Conservation (phyloP, 768 basidiomycete genomes). For the Tricholoma matsutake region DNA sequence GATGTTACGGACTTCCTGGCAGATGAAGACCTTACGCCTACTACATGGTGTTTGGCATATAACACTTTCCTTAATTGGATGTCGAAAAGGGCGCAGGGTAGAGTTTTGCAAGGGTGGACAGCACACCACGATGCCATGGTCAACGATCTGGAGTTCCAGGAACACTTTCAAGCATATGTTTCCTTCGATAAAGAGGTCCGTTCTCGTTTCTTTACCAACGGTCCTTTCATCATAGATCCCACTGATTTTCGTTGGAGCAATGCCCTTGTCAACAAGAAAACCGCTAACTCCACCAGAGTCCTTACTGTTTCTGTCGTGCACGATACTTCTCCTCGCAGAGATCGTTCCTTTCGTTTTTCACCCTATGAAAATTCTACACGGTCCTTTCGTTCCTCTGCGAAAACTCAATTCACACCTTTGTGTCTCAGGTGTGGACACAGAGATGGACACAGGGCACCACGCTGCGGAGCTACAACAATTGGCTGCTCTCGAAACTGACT, state of each 20-base stretch:
- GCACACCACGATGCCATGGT: background rate
- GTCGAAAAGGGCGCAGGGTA: background rate
- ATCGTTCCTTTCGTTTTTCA: background rate
- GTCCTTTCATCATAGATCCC: too few relatives aligned
- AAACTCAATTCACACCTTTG: background rate
- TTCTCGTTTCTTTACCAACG: too few relatives aligned
- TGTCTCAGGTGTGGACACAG: background rate
- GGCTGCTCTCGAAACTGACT: background rate
- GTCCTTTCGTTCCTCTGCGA: background rate
- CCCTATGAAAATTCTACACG: background rate
- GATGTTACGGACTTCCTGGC: background rate
- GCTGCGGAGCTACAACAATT: background rate
- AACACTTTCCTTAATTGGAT: background rate
- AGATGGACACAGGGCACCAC: background rate
- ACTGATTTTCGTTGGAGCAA: too few relatives aligned
- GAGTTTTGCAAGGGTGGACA: background rate
- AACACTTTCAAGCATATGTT: background rate
- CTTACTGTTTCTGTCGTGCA: too few relatives aligned
- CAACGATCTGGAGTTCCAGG: background rate
- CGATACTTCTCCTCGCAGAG: background rate
- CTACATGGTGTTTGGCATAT: background rate
- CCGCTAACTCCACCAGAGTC: too few relatives aligned
- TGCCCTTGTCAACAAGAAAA: too few relatives aligned
- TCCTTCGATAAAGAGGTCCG: background rate
- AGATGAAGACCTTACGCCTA: background rate